phyloP scores from a whole-genome alignment of 345 rosid genomes.

The Diplotaxis tenuifolia region DNA sequence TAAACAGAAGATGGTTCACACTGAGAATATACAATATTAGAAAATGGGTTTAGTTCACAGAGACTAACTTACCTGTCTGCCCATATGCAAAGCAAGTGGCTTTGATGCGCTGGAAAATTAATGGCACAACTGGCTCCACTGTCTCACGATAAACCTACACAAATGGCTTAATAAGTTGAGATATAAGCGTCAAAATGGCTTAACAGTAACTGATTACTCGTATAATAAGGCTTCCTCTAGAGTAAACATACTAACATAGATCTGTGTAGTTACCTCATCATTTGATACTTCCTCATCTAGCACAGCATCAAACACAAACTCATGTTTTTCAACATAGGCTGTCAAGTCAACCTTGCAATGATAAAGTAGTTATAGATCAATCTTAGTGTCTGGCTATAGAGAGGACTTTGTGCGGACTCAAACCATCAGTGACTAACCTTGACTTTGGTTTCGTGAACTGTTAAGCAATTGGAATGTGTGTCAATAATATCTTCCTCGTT shows the following conservation, averaged over 20 bases:
- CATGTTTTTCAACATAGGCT: slow-evolving; percentile 89
- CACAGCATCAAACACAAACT: slow-evolving; percentile 92
- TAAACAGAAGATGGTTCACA: background rate
- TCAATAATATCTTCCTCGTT: slow-evolving; percentile 94
- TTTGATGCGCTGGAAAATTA: slow-evolving; percentile 86
- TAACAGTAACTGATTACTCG: background rate
- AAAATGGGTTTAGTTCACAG: background rate
- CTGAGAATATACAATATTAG: background rate
- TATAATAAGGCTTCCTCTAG: background rate
- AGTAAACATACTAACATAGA: too few relatives aligned
- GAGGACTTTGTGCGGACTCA: background rate
- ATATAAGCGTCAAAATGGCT: background rate
- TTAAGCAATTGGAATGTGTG: slow-evolving; percentile 65
- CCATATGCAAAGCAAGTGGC: slow-evolving; percentile 99
- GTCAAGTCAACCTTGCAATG: slow-evolving; percentile 97
- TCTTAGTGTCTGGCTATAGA: slow-evolving; percentile 2
- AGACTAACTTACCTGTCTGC: slow-evolving; percentile 71
- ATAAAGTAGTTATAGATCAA: slow-evolving; percentile 6
- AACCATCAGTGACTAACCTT: slow-evolving; percentile 54
- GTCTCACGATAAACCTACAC: slow-evolving; percentile 85
- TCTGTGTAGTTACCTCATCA: slow-evolving; percentile 77
- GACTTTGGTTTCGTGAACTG: slow-evolving; percentile 92
- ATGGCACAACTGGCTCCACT: slow-evolving; percentile 95
- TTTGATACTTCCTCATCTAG: slow-evolving; percentile 95
- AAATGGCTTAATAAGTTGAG: slow-evolving; percentile 18